Evolutionary conservation across 164 flowering plant genomes (phyloP).

Genomic region (Vitis riparia): DNA sequence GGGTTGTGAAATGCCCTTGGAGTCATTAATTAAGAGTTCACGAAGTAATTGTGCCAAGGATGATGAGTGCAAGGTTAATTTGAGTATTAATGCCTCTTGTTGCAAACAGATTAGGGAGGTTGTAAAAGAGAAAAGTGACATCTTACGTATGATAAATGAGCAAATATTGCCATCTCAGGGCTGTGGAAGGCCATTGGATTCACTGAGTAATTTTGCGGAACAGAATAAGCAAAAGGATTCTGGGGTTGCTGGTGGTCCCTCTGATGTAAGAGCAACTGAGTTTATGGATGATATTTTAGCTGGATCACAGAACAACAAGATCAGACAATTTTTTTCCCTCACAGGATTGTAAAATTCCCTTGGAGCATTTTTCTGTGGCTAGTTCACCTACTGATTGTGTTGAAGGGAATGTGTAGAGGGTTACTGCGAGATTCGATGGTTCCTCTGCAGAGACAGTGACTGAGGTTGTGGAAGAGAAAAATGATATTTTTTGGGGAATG

Average conservation of each 20-base stretch:
- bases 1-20: conserved; percentile 2
- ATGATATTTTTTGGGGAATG: conserved; percentile 7
- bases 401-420: conserved; percentile 5
- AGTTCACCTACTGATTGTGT: conserved; percentile 1
- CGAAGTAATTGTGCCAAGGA: neutral
- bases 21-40: neutral
- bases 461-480: conserved; percentile 18
- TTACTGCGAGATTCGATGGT: conserved; percentile 5
- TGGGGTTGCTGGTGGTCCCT: neutral
- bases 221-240: neutral
- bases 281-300: conserved; percentile 1
- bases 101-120: conserved; percentile 5
- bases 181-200: neutral
- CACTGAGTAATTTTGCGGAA: neutral
- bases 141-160: neutral
- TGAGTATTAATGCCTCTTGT: neutral
- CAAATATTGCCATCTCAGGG: neutral
- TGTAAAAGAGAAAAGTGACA: neutral
- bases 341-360: conserved; percentile 5
- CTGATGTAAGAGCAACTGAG: neutral
- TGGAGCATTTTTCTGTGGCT: conserved; percentile 3
- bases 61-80: neutral
- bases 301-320: neutral
- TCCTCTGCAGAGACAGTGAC: conserved; percentile 1
- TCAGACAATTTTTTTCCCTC: neutral